phyloP scores from a whole-genome alignment of 2,329 filamentous ascomycete species.

The Huntiella decipiens region DNA sequence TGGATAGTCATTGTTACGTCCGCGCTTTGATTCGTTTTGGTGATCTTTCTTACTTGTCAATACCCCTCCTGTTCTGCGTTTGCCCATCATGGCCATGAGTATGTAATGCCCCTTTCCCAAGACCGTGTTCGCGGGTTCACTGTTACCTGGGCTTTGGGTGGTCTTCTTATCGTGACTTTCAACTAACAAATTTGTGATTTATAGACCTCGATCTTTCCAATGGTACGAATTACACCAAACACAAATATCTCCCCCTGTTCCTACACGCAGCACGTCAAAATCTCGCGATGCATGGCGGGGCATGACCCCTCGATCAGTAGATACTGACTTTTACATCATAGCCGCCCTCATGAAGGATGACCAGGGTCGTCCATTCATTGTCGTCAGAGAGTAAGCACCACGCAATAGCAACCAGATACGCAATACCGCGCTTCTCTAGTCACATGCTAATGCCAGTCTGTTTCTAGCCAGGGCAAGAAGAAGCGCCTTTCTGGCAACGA shows the following conservation, averaged over 20 bases:
- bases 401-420: background rate
- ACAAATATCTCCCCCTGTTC: background rate
- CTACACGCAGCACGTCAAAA: constrained; percentile 11
- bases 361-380: constrained; percentile 89
- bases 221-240: constrained; percentile 32
- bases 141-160: too few species aligned
- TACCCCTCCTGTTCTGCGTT: constrained; percentile 9
- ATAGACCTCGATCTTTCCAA: constrained; percentile 69
- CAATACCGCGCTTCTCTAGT: constrained; percentile 6
- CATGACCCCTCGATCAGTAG: background rate
- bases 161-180: too few species aligned
- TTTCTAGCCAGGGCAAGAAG: constrained; percentile 76
- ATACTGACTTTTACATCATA: constrained; percentile 17
- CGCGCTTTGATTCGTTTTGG: constrained; percentile 1
- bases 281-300: constrained; percentile 5
- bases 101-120: constrained; percentile 15
- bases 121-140: too few species aligned
- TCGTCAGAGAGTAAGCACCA: constrained; percentile 74
- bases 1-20: background rate
- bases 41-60: constrained; percentile 6
- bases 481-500: constrained; percentile 93
- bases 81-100: constrained; percentile 22
- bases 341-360: constrained; percentile 84
- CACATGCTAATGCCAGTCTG: constrained; percentile 14
- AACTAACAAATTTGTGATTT: constrained; percentile 3